phyloP scores from a whole-genome alignment of 495 filamentous ascomycete species.

The Neurospora sp. region DNA sequence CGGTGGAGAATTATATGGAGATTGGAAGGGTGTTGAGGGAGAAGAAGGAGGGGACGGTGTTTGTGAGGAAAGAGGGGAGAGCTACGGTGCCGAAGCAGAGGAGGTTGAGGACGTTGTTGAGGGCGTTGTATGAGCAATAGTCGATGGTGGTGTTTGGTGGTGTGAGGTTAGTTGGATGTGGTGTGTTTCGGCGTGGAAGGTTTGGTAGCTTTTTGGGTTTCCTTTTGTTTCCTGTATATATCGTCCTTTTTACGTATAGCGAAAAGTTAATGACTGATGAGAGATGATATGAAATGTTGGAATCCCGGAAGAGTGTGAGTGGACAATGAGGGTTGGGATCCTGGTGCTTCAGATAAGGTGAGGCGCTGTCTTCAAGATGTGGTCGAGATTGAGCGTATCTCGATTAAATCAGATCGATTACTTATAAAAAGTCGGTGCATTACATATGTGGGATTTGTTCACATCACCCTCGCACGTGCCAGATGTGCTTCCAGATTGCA shows the following conservation, averaged over 20 bases:
- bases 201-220: background rate
- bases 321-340: background rate
- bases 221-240: background rate
- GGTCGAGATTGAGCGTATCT: background rate
- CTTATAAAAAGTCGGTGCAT: background rate
- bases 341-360: background rate
- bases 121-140: slow-evolving; percentile 22
- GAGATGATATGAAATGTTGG: background rate
- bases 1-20: slow-evolving; percentile 65
- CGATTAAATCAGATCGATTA: background rate
- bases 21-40: slow-evolving; percentile 50
- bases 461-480: background rate
- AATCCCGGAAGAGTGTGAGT: background rate
- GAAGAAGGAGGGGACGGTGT: slow-evolving; percentile 8
- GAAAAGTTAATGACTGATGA: background rate
- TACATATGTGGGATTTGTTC: background rate
- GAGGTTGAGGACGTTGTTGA: slow-evolving; percentile 46
- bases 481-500: background rate
- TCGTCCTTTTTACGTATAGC: background rate
- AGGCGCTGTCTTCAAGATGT: background rate
- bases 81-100: slow-evolving; percentile 48
- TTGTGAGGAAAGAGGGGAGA: slow-evolving; percentile 35
- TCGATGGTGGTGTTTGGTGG: background rate
- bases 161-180: background rate
- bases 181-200: background rate